Evolutionary conservation across 164 flowering plant species (phyloP).

Genomic region (Vitis cinerea): DNA sequence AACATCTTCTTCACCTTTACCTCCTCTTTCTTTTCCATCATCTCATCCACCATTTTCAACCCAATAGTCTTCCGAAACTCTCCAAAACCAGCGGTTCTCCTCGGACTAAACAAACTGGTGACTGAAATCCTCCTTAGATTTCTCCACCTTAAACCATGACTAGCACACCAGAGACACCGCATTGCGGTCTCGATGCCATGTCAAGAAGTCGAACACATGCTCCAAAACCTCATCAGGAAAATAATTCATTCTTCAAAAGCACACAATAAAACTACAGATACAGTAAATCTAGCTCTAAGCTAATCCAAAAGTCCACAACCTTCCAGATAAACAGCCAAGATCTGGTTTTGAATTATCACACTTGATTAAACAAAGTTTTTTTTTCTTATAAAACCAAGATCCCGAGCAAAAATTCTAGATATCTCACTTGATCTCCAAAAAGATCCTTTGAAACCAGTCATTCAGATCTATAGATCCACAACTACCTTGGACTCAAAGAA

Average conservation of each 20-base stretch:
- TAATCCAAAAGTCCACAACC: background rate
- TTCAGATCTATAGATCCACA: conserved; percentile 10
- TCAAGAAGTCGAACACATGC: conserved; percentile 63
- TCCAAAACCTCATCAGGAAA: conserved; percentile 89
- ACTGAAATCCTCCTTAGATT: conserved; percentile 49
- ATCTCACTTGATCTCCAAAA: too few relatives aligned
- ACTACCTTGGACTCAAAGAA: background rate
- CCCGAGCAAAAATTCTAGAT: too few relatives aligned
- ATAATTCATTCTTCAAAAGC: conserved; percentile 43
- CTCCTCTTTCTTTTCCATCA: too few relatives aligned
- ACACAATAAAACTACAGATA: background rate
- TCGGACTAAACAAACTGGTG: conserved; percentile 48
- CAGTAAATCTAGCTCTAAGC: too few relatives aligned
- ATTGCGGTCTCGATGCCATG: conserved; percentile 65
- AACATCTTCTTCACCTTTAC: conserved; percentile 26
- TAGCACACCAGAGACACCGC: conserved; percentile 77
- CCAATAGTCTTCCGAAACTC: conserved; percentile 27
- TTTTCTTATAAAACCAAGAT: too few relatives aligned
- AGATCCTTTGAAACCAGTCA: too few relatives aligned
- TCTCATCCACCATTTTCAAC: conserved; percentile 27
- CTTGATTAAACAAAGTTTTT: too few relatives aligned
- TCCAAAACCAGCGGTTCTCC: conserved; percentile 32
- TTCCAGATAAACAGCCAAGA: background rate
- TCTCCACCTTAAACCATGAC: conserved; percentile 75
- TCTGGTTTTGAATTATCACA: too few relatives aligned